Base-by-base conservation (phyloP, 495 filamentous ascomycete species). In the Podospora tetraspora region DNA sequence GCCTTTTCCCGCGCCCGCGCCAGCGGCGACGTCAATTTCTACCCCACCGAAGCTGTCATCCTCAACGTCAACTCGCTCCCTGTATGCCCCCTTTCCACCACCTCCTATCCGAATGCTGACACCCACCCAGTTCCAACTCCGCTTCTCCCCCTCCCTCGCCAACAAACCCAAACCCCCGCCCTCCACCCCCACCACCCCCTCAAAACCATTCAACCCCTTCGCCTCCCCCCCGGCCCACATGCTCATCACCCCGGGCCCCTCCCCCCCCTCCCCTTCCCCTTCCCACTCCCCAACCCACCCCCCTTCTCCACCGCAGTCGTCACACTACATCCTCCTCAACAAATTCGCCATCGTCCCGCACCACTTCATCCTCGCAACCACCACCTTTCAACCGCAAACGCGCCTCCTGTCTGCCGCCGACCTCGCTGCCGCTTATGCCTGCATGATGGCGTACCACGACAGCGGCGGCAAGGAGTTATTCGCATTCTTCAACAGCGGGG, bases 401-500 rank as follows among this genome's bases (percentile, higher is more conserved):
- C 81, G 91, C 71, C 66, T 92, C 0, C 80, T 96, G 5, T 88
- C 91, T 60, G 73, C 80, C 27, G 82, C 79, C 10, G 92, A 96
- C 75, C 78, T 96, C 59, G 85, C 80, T 13, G 86, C 85, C 12
- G 84, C 89, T 24, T 90, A 86, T 70, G 81, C 82, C 0, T 92
- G 90, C 73, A 76, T 96, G 27, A 78, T 83, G 60, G 84, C 84
- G 21, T 96, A 92, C 83, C 76, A 76, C 70, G 74, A 58, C 4
- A 67, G 68, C 12, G 71, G 68, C 12, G 71, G 32, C 9, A 70
- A 63, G 9, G 74, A 82, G 56, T 77, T 96, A 1, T 94, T 89
- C 72, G 90, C 88, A 13, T 96, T 95, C 77, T 96, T 93, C 82
- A 96, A 96, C 72, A 91, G 88, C 29, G 92, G 92, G 11, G 78